Conservation (phyloP, 257 asterid species). For the Lithospermum erythrorhizon region DNA sequence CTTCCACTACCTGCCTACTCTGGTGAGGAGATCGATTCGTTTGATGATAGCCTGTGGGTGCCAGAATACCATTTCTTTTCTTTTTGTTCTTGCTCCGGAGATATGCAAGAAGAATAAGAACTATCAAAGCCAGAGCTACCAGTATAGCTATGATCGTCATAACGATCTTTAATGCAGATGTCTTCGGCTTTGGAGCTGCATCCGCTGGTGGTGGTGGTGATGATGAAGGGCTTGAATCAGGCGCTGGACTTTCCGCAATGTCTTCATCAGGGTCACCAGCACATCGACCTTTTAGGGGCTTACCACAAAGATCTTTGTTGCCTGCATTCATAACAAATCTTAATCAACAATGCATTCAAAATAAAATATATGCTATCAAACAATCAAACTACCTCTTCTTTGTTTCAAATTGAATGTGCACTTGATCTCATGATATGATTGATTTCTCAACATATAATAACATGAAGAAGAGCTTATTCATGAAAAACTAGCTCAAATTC, state of each 20-base stretch:
- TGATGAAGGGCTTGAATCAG: not conserved
- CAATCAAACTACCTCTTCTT: too few species aligned
- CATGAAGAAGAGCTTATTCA: too few species aligned
- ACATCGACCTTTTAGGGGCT: conserved; percentile 40
- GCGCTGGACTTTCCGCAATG: too few species aligned
- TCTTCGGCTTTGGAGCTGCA: conserved; percentile 12
- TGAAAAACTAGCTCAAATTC: too few species aligned
- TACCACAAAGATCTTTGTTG: conserved; percentile 65
- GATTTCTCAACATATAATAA: too few species aligned
- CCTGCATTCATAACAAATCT: conserved; percentile 24
- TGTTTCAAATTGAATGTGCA: too few species aligned
- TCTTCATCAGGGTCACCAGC: conserved; percentile 16
- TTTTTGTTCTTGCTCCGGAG: conserved; percentile 18
- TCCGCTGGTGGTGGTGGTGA: not conserved
- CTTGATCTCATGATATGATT: too few species aligned
- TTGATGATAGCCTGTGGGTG: not conserved
- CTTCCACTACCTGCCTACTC: not conserved
- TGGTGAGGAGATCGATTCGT: not conserved
- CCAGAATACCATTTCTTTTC: conserved; percentile 8
- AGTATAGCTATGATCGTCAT: conserved; percentile 23
- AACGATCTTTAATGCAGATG: conserved; percentile 1
- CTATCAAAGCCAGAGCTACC: conserved; percentile 28
- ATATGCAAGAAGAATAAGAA: conserved; percentile 27
- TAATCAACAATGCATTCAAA: not conserved
- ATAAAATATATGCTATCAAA: too few species aligned